Evolutionary conservation across 768 basidiomycete species (phyloP).

Genomic region (Hortiboletus campestris): DNA sequence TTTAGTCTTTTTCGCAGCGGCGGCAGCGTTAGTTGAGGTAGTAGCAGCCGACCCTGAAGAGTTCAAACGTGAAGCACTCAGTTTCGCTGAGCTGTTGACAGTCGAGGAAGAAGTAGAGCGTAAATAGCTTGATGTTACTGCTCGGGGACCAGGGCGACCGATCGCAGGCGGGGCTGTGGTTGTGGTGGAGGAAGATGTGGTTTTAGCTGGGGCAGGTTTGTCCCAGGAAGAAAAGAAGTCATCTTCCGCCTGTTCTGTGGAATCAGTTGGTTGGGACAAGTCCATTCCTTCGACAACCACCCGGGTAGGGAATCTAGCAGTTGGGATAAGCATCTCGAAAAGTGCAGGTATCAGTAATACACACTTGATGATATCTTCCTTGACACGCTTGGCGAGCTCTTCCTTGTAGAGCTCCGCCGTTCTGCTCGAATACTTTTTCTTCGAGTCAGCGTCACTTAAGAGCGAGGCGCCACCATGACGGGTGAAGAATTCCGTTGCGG

Average conservation of each 20-base stretch:
- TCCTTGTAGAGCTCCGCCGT: slow-evolving; percentile 90
- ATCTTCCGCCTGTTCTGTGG: slow-evolving; percentile 59
- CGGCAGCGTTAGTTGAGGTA: slow-evolving; percentile 30
- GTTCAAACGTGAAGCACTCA: slow-evolving; percentile 42
- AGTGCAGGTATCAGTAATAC: slow-evolving; percentile 19
- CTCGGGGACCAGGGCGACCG: slow-evolving; percentile 57
- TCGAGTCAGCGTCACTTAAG: slow-evolving; percentile 69
- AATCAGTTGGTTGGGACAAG: slow-evolving; percentile 36
- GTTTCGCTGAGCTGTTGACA: slow-evolving; percentile 33
- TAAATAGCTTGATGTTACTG: slow-evolving; percentile 62
- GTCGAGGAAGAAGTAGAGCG: slow-evolving; percentile 43
- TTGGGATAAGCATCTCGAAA: neutral
- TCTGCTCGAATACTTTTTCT: slow-evolving; percentile 86
- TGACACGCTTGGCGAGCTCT: slow-evolving; percentile 76
- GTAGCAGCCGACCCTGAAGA: slow-evolving; percentile 38
- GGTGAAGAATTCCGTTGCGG: slow-evolving; percentile 84
- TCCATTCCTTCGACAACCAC: slow-evolving; percentile 84
- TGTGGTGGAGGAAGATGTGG: slow-evolving; percentile 50
- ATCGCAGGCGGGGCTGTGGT: slow-evolving; percentile 55
- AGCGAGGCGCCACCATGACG: slow-evolving; percentile 79
- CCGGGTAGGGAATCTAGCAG: slow-evolving; percentile 66
- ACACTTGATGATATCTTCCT: slow-evolving; percentile 70
- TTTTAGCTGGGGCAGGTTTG: slow-evolving; percentile 64
- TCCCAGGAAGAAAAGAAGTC: slow-evolving; percentile 99
- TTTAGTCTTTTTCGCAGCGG: slow-evolving; percentile 58